Percentiles rank a stretch among this genome's conserved stretches.
These are phyloP conservation scores for Ustilago esculenta DNA, from an alignment of 1,284 basidiomycete species.

Conservation along the genomic window DNA sequence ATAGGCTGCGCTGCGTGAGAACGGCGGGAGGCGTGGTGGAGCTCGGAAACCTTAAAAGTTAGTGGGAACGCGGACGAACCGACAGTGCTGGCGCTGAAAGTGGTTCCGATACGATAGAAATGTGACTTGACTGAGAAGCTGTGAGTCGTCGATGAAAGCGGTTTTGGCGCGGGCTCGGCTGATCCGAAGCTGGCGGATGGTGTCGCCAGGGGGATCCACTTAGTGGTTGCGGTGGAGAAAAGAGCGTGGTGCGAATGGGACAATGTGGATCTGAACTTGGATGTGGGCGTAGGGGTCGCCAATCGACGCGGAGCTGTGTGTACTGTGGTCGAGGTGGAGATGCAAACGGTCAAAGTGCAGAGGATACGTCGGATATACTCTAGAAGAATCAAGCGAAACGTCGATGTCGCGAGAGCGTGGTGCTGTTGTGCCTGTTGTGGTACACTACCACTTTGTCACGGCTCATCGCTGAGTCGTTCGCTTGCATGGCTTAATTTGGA, in stretches of 20 bases:
- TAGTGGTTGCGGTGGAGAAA: neutral
- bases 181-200: too few relatives aligned
- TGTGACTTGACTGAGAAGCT: too few relatives aligned
- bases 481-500: neutral
- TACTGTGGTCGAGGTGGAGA: too few relatives aligned
- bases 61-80: neutral
- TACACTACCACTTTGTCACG: too few relatives aligned
- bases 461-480: constrained; percentile 1
- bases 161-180: neutral
- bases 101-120: too few relatives aligned
- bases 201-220: too few relatives aligned
- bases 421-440: neutral
- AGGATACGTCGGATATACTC: neutral
- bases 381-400: neutral
- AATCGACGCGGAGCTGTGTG: too few relatives aligned
- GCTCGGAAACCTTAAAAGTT: neutral
- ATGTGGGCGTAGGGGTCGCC: too few relatives aligned
- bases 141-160: too few relatives aligned
- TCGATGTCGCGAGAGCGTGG: constrained; percentile 14
- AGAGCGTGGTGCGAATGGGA: neutral
- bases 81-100: neutral
- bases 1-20: constrained; percentile 2
- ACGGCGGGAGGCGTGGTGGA: neutral
- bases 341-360: neutral
- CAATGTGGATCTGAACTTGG: too few relatives aligned